These are phyloP conservation scores for Pilasporangium apinafurcum DNA, from an alignment of 352 stramenopile genomes.

Conservation along the genomic window DNA sequence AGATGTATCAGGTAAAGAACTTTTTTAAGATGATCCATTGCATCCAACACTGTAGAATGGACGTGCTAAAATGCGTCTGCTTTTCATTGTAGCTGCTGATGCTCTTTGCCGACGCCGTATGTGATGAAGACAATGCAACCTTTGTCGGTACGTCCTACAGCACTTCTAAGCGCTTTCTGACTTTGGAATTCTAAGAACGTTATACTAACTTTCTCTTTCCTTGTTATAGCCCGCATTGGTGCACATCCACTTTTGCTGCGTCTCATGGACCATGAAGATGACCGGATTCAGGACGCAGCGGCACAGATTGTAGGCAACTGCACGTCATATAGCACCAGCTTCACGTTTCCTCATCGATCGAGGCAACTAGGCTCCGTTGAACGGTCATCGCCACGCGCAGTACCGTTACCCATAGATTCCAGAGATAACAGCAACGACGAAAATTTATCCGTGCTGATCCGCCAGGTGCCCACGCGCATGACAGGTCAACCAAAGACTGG, in stretches of 20 bases:
- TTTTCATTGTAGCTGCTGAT: conserved; percentile 20
- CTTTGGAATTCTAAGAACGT: background rate
- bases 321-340: conserved; percentile 49
- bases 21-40: background rate
- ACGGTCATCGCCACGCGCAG: conserved; percentile 37
- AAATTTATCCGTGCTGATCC: conserved; percentile 58
- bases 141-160: conserved; percentile 39
- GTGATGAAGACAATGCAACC: conserved; percentile 78
- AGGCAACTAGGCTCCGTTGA: conserved; percentile 56
- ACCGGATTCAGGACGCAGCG: conserved; percentile 71
- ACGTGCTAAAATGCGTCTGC: background rate
- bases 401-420: conserved; percentile 55
- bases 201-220: background rate
- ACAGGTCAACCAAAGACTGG: conserved; percentile 82
- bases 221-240: conserved; percentile 45
- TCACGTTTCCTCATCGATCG: conserved; percentile 61
- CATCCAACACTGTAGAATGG: background rate
- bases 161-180: background rate
- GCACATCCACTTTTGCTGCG: conserved; percentile 58
- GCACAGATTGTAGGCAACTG: conserved; percentile 65
- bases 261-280: conserved; percentile 74
- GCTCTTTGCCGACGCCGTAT: conserved; percentile 44
- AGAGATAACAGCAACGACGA: conserved; percentile 29
- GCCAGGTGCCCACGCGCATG: conserved; percentile 77
- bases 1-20: conserved; percentile 35